These are phyloP conservation scores for Teratosphaeria gauchensis DNA, from an alignment of 2,329 filamentous ascomycete species.

Conservation along the genomic window DNA sequence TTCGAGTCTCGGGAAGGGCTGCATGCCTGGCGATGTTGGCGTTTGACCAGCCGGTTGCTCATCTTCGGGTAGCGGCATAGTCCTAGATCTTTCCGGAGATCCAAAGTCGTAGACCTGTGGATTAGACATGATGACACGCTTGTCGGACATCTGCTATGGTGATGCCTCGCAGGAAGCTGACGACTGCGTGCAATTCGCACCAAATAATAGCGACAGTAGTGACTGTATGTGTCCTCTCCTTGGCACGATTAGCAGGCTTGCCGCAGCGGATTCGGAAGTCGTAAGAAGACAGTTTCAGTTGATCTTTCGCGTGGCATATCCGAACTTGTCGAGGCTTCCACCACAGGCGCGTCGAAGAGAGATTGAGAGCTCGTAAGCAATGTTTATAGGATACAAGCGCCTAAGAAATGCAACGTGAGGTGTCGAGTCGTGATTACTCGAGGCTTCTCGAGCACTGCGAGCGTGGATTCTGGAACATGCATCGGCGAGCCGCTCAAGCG, in stretches of 20 bases:
- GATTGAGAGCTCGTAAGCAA: background rate
- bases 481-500: background rate
- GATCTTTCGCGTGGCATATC: background rate
- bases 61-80: background rate
- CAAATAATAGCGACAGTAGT: background rate
- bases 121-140: background rate
- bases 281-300: background rate
- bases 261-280: background rate
- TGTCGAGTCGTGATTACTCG: background rate
- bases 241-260: background rate
- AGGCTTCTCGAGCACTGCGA: background rate
- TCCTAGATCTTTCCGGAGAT: background rate
- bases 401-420: background rate
- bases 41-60: background rate
- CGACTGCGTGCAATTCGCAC: background rate
- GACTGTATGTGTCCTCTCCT: background rate
- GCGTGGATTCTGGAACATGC: background rate
- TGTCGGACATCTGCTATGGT: background rate
- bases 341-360: no score
- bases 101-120: background rate
- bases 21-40: background rate
- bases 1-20: background rate
- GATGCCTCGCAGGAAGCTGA: no score
- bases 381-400: background rate
- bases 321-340: no score